A percentile compares a stretch with the other conserved stretches of the same genome.
Evolutionary conservation across 2,329 filamentous ascomycete genomes (phyloP).

Genomic region (Seiridium cupressi): DNA sequence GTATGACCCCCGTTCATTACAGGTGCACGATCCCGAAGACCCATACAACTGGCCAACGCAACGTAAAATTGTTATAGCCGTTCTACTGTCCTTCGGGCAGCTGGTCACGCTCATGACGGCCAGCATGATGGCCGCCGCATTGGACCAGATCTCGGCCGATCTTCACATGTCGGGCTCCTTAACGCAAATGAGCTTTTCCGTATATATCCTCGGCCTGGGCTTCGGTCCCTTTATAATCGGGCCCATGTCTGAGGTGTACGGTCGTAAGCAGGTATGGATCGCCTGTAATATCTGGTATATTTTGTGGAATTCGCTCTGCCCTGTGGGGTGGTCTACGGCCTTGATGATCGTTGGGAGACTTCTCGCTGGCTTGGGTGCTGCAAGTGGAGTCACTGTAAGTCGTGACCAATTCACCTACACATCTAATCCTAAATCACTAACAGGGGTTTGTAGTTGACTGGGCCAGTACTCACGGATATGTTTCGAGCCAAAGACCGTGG

Average conservation of each 20-base stretch:
- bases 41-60: neutral
- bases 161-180: slow-evolving; percentile 24
- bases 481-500: slow-evolving; percentile 32
- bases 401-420: too few species aligned
- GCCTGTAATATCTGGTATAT: slow-evolving; percentile 30
- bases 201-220: slow-evolving; percentile 32
- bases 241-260: slow-evolving; percentile 31
- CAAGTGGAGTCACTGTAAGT: slow-evolving; percentile 27
- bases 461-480: slow-evolving; percentile 34
- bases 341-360: slow-evolving; percentile 30
- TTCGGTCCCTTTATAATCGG: slow-evolving; percentile 33
- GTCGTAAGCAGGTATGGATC: slow-evolving; percentile 32
- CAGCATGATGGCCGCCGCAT: slow-evolving; percentile 33
- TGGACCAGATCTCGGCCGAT: slow-evolving; percentile 29
- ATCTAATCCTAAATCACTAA: neutral
- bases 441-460: slow-evolving; percentile 22
- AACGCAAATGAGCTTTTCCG: slow-evolving; percentile 31
- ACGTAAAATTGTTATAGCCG: neutral
- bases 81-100: neutral
- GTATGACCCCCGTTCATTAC: neutral
- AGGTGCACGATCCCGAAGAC: slow-evolving; percentile 12
- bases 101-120: slow-evolving; percentile 25
- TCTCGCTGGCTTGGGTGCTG: slow-evolving; percentile 25
- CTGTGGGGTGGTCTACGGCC: slow-evolving; percentile 25
- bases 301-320: slow-evolving; percentile 33